A percentile compares a stretch with the other conserved stretches of the same genome.
Evolutionary conservation across 352 stramenopile genomes (phyloP).

Genomic region (Stramenopiles sp.): DNA sequence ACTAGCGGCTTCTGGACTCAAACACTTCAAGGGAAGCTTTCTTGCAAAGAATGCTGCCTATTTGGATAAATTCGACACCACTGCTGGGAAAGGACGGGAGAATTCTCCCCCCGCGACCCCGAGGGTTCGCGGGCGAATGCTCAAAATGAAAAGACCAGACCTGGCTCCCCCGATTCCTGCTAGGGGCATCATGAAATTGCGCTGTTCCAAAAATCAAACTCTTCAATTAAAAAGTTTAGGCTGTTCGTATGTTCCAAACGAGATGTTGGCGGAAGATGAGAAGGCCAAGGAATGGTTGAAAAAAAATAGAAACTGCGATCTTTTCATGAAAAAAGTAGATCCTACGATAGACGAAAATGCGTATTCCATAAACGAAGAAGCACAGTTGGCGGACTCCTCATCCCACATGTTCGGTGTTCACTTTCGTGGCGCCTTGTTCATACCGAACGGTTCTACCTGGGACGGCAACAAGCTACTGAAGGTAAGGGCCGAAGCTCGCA

Average conservation of each 20-base stretch:
- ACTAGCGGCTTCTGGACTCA: neutral
- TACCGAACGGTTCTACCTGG: neutral
- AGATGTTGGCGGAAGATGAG: constrained; percentile 6
- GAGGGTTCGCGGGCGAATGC: neutral
- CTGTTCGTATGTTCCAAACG: constrained; percentile 9
- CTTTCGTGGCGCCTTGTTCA: neutral
- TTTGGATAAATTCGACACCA: no score
- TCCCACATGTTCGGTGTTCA: neutral
- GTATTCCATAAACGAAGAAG: constrained; percentile 10
- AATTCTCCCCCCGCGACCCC: neutral
- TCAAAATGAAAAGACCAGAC: constrained; percentile 6
- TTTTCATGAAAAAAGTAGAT: constrained; percentile 10
- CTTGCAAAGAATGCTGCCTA: no score
- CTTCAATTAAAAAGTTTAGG: neutral
- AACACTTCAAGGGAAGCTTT: neutral
- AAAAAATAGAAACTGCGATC: neutral
- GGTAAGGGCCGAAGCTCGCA: neutral
- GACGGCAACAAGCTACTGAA: neutral
- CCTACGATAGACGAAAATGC: neutral
- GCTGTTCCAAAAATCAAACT: neutral
- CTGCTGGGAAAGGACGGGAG: no score
- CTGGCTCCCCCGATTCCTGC: neutral
- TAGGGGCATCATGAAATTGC: constrained; percentile 2
- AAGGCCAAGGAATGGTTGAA: neutral
- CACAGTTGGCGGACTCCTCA: neutral